Evolutionary conservation across 2,329 filamentous ascomycete genomes (phyloP).

Genomic region (Talaromyces marneffei): DNA sequence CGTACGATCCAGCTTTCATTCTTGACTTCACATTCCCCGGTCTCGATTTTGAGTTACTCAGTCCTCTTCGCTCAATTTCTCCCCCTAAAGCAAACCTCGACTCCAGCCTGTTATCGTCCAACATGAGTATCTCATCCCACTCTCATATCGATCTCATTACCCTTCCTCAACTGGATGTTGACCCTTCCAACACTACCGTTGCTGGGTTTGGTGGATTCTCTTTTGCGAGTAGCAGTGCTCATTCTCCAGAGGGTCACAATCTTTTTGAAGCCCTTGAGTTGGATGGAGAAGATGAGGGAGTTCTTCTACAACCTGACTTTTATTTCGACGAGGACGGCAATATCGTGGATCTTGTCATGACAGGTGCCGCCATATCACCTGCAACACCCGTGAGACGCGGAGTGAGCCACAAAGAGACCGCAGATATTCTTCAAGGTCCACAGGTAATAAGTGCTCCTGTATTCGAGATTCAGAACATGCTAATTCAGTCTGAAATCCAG

Average conservation of each 20-base stretch:
- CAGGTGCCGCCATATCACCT: conserved; percentile 18
- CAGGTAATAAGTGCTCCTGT: conserved; percentile 24
- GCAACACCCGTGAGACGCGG: conserved; percentile 35
- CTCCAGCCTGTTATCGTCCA: conserved; percentile 28
- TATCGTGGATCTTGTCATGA: conserved; percentile 43
- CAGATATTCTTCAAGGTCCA: conserved; percentile 13
- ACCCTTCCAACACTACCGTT: conserved; percentile 43
- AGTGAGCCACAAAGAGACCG: conserved; percentile 28
- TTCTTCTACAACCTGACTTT: conserved; percentile 52
- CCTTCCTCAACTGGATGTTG: conserved; percentile 43
- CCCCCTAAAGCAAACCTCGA: conserved; percentile 13
- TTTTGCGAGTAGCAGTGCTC: conserved; percentile 38
- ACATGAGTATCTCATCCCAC: conserved; percentile 29
- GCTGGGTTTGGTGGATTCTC: conserved; percentile 35
- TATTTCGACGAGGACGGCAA: conserved; percentile 58
- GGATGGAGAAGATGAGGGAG: conserved; percentile 38
- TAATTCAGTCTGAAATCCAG: neutral
- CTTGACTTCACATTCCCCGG: conserved; percentile 59
- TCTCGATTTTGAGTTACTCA: conserved; percentile 50
- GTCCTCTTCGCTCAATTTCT: conserved; percentile 15
- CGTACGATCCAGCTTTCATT: conserved; percentile 77
- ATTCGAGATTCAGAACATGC: neutral
- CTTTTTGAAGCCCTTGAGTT: conserved; percentile 25
- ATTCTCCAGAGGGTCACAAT: conserved; percentile 29
- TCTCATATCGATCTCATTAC: conserved; percentile 23